These are phyloP conservation scores for Bipolaris bicolor DNA, from an alignment of 2,329 filamentous ascomycete species.

Conservation along the genomic window DNA sequence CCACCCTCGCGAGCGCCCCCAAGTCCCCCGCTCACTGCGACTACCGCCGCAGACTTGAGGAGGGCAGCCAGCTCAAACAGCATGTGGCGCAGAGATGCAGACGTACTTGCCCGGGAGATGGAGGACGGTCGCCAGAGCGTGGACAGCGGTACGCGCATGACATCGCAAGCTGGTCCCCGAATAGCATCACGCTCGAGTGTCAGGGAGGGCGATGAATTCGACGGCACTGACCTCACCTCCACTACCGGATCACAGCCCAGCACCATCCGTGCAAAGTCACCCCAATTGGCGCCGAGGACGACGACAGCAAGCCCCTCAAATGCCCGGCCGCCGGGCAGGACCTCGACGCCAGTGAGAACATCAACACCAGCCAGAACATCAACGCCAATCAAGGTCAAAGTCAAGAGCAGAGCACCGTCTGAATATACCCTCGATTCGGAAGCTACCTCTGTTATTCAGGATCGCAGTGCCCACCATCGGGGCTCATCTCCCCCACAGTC, in stretches of 20 bases:
- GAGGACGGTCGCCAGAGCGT: slow-evolving; percentile 50
- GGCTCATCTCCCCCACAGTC: slow-evolving; percentile 42
- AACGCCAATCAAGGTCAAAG: slow-evolving; percentile 31
- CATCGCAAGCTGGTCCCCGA: slow-evolving; percentile 44
- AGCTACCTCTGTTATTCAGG: slow-evolving; percentile 54
- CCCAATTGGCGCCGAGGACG: slow-evolving; percentile 24
- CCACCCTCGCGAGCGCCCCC: slow-evolving; percentile 50
- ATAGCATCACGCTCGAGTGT: slow-evolving; percentile 53
- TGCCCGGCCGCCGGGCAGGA: slow-evolving; percentile 30
- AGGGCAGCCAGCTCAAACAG: slow-evolving; percentile 54
- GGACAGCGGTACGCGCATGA: slow-evolving; percentile 48
- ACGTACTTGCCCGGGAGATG: slow-evolving; percentile 45
- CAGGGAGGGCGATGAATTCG: slow-evolving; percentile 46
- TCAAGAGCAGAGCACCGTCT: slow-evolving; percentile 48
- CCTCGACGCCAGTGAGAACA: slow-evolving; percentile 27
- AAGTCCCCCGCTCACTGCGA: slow-evolving; percentile 56
- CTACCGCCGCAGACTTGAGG: slow-evolving; percentile 49
- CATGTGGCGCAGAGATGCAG: slow-evolving; percentile 50
- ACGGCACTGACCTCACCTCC: slow-evolving; percentile 53
- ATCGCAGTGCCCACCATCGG: slow-evolving; percentile 37
- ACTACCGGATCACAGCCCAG: slow-evolving; percentile 50
- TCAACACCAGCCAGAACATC: slow-evolving; percentile 30
- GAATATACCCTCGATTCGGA: slow-evolving; percentile 55
- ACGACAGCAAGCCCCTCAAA: slow-evolving; percentile 36
- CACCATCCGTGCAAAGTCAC: slow-evolving; percentile 45